Conservation (phyloP, 2,329 filamentous ascomycete genomes). For the Neofusicoccum sp. region DNA sequence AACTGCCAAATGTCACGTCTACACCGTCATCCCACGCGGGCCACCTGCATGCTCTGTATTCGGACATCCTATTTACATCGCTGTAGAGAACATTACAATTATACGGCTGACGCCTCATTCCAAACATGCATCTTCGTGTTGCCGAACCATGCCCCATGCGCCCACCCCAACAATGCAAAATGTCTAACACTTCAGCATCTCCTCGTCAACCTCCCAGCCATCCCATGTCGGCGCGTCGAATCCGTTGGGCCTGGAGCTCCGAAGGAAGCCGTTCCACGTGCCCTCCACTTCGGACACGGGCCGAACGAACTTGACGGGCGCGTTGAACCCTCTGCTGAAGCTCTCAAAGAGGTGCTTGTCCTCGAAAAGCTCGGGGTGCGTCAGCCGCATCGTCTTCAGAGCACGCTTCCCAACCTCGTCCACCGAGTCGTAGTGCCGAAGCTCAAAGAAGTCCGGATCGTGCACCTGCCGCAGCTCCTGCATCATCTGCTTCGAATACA, state of each 20-base stretch:
- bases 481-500: slow-evolving; percentile 59
- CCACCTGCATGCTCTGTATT: no score
- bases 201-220: slow-evolving; percentile 46
- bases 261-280: slow-evolving; percentile 52
- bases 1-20: background rate
- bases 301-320: slow-evolving; percentile 51
- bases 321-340: slow-evolving; percentile 48
- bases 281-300: slow-evolving; percentile 51
- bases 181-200: slow-evolving; percentile 31
- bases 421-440: slow-evolving; percentile 65
- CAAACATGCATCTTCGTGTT: background rate
- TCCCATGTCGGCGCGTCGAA: slow-evolving; percentile 54
- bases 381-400: slow-evolving; percentile 56
- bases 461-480: slow-evolving; percentile 52
- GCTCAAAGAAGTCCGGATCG: slow-evolving; percentile 56
- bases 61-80: background rate
- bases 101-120: background rate
- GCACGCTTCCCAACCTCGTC: slow-evolving; percentile 66
- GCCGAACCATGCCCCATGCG: background rate
- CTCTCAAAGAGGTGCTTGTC: slow-evolving; percentile 52
- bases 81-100: background rate
- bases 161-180: background rate
- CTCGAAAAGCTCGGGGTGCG: slow-evolving; percentile 59
- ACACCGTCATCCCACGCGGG: no score
- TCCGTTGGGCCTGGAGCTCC: slow-evolving; percentile 56